Percentiles rank a stretch among this genome's conserved stretches.
Conservation (phyloP, 306 rosid species). For the Lathyrus oleraceus region DNA sequence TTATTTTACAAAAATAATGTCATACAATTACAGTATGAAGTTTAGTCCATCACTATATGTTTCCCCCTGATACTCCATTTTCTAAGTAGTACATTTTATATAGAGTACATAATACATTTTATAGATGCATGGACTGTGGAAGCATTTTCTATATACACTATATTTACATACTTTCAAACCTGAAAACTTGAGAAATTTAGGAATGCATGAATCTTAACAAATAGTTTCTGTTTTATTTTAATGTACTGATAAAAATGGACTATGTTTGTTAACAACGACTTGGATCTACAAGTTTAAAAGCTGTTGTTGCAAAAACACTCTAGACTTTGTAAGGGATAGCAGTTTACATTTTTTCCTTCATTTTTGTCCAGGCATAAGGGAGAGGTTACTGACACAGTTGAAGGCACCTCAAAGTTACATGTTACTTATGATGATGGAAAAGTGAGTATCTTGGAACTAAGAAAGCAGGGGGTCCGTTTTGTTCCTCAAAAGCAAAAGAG, state of each 20-base stretch:
- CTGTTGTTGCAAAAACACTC: not conserved
- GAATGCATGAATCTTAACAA: not conserved
- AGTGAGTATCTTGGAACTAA: constrained; percentile 67
- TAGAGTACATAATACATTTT: not conserved
- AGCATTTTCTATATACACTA: not conserved
- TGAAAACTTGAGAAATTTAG: constrained; percentile 15
- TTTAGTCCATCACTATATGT: not conserved
- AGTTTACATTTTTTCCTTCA: not conserved
- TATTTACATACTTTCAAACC: not conserved
- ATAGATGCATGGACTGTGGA: not conserved
- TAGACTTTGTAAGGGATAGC: constrained; percentile 4
- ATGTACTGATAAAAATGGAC: not conserved
- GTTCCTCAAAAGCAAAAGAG: constrained; percentile 82
- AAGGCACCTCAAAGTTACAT: constrained; percentile 66
- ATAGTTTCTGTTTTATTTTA: constrained; percentile 1
- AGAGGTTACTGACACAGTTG: constrained; percentile 62
- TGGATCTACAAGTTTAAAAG: not conserved
- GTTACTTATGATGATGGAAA: constrained; percentile 78
- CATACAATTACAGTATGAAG: not conserved
- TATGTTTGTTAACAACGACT: not conserved
- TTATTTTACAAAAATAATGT: not conserved
- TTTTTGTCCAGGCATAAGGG: constrained; percentile 79
- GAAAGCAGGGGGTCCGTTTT: constrained; percentile 84
- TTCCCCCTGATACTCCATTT: constrained; percentile 7
- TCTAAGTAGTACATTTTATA: not conserved